Evolutionary conservation across 805 yeast genomes (phyloP), one percentile per base, ranked within the genome.

Genomic region (Candida maesae): DNA sequence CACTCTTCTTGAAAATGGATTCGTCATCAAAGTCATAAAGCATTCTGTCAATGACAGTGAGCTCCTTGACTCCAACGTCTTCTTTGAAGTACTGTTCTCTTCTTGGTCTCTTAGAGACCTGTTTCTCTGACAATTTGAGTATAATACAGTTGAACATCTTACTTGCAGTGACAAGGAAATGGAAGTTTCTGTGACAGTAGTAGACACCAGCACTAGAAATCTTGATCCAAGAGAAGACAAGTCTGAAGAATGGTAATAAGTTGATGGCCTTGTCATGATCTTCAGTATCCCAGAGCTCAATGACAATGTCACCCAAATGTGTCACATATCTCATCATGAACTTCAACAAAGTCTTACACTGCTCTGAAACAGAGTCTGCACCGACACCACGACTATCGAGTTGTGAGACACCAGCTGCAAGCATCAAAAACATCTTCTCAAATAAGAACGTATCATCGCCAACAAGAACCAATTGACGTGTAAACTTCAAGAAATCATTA

Each of bases 51-150:
- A 84, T 65, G 5, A 82, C 73, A 21, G 67, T 63, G 52, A 79
- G 81, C 46, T 81, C 89, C 44, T 75, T 76, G 48, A 79, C 64
- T 17, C 68, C 60, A 12, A 81, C 77, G 61, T 84, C 93, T 53
- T 84, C 91, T 33, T 66, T 61, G 54, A 81, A 83, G 39, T 73
- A 74, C 41, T 78, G 73, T 2, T 58, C 52, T 58, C 91, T 68
- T 7, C 55, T 47, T 13, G 84, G 83, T 37, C 67, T 40, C 12
- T 47, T 42, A 2, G 49, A 49, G 26, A 49, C 47, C n/a, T 35
- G 28, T 18, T 36, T 38, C 35, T 45, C 40, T 29, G 55, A 21
- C 39, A 26, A 29, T 9, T 45, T 32, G 1, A 27, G 12, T 11
- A 31, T 37, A n/a, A 68, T 42, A n/a, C 45, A 36, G 40, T 68